A percentile compares a stretch with the other conserved stretches of the same genome.
Evolutionary conservation across 768 basidiomycete genomes (phyloP).

Genomic region (Leccinum disarticulatum): DNA sequence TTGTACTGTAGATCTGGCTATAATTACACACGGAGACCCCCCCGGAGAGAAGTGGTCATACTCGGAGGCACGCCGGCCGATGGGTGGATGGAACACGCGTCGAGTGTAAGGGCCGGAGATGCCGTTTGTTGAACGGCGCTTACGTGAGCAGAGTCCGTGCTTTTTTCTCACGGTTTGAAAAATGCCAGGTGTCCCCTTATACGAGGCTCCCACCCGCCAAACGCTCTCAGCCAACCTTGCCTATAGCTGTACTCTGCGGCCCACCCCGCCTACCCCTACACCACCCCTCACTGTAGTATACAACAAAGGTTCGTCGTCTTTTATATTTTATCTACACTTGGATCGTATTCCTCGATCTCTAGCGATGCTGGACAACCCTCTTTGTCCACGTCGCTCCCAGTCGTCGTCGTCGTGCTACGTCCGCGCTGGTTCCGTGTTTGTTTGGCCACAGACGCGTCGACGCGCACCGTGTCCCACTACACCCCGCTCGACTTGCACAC

Average conservation of each 20-base stretch:
- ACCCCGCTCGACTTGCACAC: constrained; percentile 32
- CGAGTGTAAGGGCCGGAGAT: constrained; percentile 20
- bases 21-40: constrained; percentile 21
- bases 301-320: constrained; percentile 28
- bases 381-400: constrained; percentile 8
- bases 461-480: constrained; percentile 29
- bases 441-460: constrained; percentile 42
- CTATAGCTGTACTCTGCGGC: constrained; percentile 37
- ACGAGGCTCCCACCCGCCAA: constrained; percentile 40
- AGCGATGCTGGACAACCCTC: constrained; percentile 15
- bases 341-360: constrained; percentile 27
- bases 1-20: constrained; percentile 16
- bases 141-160: constrained; percentile 38
- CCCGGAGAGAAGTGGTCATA: constrained; percentile 9
- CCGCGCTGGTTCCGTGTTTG: constrained; percentile 29
- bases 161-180: constrained; percentile 34
- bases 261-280: constrained; percentile 33
- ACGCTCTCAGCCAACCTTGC: constrained; percentile 37
- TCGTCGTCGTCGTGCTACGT: constrained; percentile 29
- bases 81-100: background rate
- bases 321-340: constrained; percentile 21
- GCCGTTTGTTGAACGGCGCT: constrained; percentile 34
- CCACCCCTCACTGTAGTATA: constrained; percentile 28
- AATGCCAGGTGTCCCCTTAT: constrained; percentile 32
- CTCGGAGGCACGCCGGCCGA: constrained; percentile 24